Evolutionary conservation across 202 grass and related monocot genomes (phyloP).

Genomic region (Dendrocalamus latiflorus): DNA sequence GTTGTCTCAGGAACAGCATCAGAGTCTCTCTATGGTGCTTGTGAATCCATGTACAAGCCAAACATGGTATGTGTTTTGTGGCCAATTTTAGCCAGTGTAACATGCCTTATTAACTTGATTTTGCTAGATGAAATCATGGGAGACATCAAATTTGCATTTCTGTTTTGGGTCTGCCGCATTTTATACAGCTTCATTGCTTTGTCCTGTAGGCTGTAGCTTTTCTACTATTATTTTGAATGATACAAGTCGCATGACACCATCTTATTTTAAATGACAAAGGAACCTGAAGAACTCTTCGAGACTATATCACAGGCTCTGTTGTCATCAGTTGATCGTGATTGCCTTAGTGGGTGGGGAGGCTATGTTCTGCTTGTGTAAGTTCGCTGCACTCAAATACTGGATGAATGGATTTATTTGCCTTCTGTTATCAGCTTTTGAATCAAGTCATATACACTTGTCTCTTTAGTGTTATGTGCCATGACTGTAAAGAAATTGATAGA

Average conservation of each 20-base stretch:
- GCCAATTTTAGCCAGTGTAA: background rate
- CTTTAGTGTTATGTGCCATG: background rate
- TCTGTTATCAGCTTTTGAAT: background rate
- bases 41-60: conserved; percentile 87
- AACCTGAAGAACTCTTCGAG: conserved; percentile 74
- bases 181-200: background rate
- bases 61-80: conserved; percentile 53
- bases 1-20: conserved; percentile 80
- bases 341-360: conserved; percentile 77
- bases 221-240: background rate
- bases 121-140: background rate
- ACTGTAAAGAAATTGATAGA: background rate
- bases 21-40: conserved; percentile 79
- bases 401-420: background rate
- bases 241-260: background rate
- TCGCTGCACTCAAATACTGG: background rate
- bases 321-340: conserved; percentile 74
- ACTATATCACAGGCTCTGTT: conserved; percentile 66
- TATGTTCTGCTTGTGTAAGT: conserved; percentile 80
- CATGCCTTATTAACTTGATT: background rate
- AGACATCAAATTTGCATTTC: background rate
- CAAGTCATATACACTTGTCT: background rate
- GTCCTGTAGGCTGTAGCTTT: background rate
- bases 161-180: background rate
- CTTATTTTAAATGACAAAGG: conserved; percentile 39